Base-by-base conservation (phyloP, 2,329 filamentous ascomycete species). In the Monosporascus sp. region DNA sequence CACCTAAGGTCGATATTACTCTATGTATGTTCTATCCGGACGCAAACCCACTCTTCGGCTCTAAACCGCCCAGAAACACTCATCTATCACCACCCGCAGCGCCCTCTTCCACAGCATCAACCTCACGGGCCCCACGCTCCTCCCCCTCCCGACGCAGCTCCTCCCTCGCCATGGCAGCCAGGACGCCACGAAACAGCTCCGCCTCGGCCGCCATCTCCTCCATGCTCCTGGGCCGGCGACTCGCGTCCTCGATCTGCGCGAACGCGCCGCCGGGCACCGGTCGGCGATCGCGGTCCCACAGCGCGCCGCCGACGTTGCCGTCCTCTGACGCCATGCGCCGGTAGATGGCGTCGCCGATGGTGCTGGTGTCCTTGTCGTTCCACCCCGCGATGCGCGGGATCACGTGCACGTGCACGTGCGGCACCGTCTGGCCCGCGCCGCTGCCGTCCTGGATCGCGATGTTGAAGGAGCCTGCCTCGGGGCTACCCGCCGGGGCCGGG, bases 361-460 rank as follows among this genome's bases (percentile, higher is more conserved):
- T 64, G 31, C 48, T 31, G 17, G 24, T 49, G 48, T 62, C 59
- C 57, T 69, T 69, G 20, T 59, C 64, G 38, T 64, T 68, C 31
- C 54, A 56, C 44, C 63, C 64, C 17, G 61, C 61, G 55, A 70
- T 67, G 43, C 66, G 66, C 54, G 66, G 66, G 49, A 69, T 69
- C 50, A 70, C 66, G 58, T 99, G 94, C 26, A 91, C 88, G 73
- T 99, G 94, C 16, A 97, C 85, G 73, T 99, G 94, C 8, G 90
- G 80, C 45, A 99, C 93, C 53, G 91, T 96, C 80, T 99, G 94
- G 0, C 94, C 94, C 1, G 94, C 91, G 55, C 91, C 90, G 34
- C 79, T 76, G 20, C 94, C 94, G 70, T 99, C 94, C 70, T 99
- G 94, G n/a, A 99, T 82, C 0, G 93, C 92, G 49, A 99, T 86